phyloP scores from a whole-genome alignment of 768 basidiomycete species.

The Suillus americanus region DNA sequence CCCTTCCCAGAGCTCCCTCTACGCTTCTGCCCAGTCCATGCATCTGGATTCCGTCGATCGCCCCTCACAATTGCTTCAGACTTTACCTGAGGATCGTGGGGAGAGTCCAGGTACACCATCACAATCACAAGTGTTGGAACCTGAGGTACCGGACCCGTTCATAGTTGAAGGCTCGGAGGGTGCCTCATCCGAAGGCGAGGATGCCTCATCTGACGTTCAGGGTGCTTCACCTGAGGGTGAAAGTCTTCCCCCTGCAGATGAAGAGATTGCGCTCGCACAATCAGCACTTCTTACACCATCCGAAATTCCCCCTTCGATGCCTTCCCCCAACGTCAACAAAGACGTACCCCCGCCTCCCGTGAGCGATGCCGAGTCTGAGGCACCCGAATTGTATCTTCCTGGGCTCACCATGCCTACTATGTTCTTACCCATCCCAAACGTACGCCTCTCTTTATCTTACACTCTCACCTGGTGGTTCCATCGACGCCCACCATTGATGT shows the following conservation, averaged over 20 bases:
- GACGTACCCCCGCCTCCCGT: constrained; percentile 46
- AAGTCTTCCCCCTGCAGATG: constrained; percentile 22
- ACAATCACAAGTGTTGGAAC: constrained; percentile 36
- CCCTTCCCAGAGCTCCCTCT: constrained; percentile 1
- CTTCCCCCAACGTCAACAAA: constrained; percentile 48
- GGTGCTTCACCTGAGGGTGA: constrained; percentile 20
- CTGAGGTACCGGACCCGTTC: constrained; percentile 60
- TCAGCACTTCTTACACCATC: constrained; percentile 22
- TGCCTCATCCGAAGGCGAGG: constrained; percentile 34
- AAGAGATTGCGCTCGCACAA: constrained; percentile 43
- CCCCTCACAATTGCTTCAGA: constrained; percentile 4
- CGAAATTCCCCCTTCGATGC: constrained; percentile 13
- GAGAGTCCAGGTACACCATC: constrained; percentile 9
- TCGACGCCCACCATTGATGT: constrained; percentile 34
- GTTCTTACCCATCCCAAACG: constrained; percentile 89
- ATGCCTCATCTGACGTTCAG: constrained; percentile 21
- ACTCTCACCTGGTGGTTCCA: constrained; percentile 64
- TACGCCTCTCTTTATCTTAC: constrained; percentile 54
- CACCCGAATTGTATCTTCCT: constrained; percentile 64
- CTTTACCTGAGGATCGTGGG: constrained; percentile 11
- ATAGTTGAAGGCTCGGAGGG: constrained; percentile 56
- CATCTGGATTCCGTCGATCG: not conserved
- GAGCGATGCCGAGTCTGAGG: constrained; percentile 46
- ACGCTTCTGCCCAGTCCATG: constrained; percentile 3
- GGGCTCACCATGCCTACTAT: constrained; percentile 70